Base-by-base conservation (phyloP, 1,139 yeast species). In the Protomyces arabidopsidicola region DNA sequence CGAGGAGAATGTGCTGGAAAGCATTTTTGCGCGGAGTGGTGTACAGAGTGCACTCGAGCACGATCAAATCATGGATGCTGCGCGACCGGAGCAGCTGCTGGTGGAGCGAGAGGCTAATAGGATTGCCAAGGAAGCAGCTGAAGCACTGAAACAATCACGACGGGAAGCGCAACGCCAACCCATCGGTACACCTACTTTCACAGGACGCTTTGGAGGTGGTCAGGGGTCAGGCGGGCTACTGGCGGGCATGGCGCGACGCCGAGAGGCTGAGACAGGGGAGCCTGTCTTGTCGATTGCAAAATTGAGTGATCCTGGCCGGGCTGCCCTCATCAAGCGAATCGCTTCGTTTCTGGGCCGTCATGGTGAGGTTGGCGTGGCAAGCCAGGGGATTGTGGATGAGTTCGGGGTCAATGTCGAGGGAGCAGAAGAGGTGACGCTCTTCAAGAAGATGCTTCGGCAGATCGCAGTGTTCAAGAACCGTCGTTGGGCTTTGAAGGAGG, bases 171-270 rank as follows among this genome's bases (percentile, higher is more conserved):
- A 89, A 61, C 81, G 79, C 66, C 84, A 84, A 27, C 82, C 82
- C 39, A 79, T 90, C 35, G 96, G 96, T 2, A 85, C 88, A 0
- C 98, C 97, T 0, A 93, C 98, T 0, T 93, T 97, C 96, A 93
- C 98, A 0, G 98, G 98, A 0, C 83, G 83, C 69, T 90, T 87
- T 77, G 98, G 98, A 18, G 63, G 65, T n/a, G 16, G 38, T 24
- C 34, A 52, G 34, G 55, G 71, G 14, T 65, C 67, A 3, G 53
- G 64, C 9, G 48, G 60, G 8, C 39, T 65, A 45, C 38, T 65
- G 14, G 65, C 67, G 4, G 50, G 60, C 16, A 55, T 65, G 50
- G 64, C 66, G 4, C 53, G 55, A 34, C 60, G 61, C 14, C 27
- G 53, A 14, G 63, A 56, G 16, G 55, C 60, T n/a, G 66, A 53